Base-by-base conservation (phyloP, 495 filamentous ascomycete species). In the Pseudoneurospora amorphoporcata region DNA sequence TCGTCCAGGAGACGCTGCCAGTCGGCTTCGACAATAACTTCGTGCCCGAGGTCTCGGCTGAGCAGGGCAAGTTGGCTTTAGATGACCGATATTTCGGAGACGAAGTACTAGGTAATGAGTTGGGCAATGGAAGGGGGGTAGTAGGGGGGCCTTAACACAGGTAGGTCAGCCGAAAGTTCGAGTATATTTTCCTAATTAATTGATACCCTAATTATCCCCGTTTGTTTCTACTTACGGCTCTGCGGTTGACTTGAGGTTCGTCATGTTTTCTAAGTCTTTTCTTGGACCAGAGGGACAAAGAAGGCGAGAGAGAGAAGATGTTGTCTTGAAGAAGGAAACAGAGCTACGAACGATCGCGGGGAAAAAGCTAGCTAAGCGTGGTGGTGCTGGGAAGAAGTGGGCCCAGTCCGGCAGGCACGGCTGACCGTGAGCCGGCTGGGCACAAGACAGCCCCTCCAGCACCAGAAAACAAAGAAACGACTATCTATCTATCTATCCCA, bases 1-100 rank as follows among this genome's bases (percentile, higher is more conserved):
- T 80, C 76, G 8, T 74, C 40, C 35, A 81, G n/a, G 14, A 85
- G 70, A 29, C 76, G 70, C 19, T 73, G 77, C 82, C 82, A 85
- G 70, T 80, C 75, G 0, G 81, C 78, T 19, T 78, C 72, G n/a
- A 77, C 58, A 68, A 72, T 70, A 19, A 85, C 77, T 8, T 77
- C 40, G 43, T 78, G 76, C 2, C 83, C 82, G 19, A 82, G 69
- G 4, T 76, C 43, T 9, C 73, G 70, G 42, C 76, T 43, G 9
- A 83, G 72, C n/a, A 16, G 53, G 42, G 69, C 69, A 29, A 81
- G 71, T 0, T 77, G 19, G 8, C 14, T 73, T 37, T 78, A 80
- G 5, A 58, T 1, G 23, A 0, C 0, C 47, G 47, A 29, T 3
- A 4, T 2, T 14, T 2, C 1, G 53, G 6, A 4, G 19, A 35